Evolutionary conservation across 495 filamentous ascomycete genomes (phyloP), one percentile per base, ranked within the genome.

Genomic region (Peziza echinospora): DNA sequence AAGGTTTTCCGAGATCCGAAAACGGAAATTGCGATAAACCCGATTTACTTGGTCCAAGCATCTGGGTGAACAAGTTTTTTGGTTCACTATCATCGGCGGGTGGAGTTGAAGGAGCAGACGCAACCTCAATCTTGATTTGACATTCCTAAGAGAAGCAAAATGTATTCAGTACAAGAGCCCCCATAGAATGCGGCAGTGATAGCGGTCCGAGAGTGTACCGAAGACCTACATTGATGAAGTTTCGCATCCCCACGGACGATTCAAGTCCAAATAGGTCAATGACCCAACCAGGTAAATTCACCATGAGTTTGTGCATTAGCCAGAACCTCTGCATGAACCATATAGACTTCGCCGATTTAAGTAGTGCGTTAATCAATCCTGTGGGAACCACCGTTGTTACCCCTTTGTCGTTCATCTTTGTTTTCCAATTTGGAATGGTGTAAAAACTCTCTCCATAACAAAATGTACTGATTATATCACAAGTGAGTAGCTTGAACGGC

Each of bases 391-490:
- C 30, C 30, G 13, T 37, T 13, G 13, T 17, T 3, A 37, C 19
- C 6, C 30, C 30, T 37, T 11, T 17, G 0, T 37, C 19, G 19
- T 11, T 37, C 4, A 17, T 7, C 19, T 37, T 2, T 37, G 19
- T 37, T 37, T 37, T 17, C 3, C 2, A 11, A 4, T 7, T 37
- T 17, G 13, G 13, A 17, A 37, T 17, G 13, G 30, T 13, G 13
- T 37, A 11, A 2, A 37, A 43, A 22, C 41, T 43, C 22, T 10
- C 11, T 19, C 41, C 41, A 22, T 43, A 43, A 21, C 41, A 43
- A 43, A 43, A 43, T 11, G 4, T 21, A 19, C n/a, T 43, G 41
- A 43, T 43, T 3, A 43, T 43, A 43, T 43, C 41, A 43, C 41
- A 17, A n/a, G 21, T 19, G n/a, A 43, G 11, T 22, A 23, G 11